These are phyloP conservation scores for Penicillium paradoxum DNA, from an alignment of 495 filamentous ascomycete species.

Conservation along the genomic window DNA sequence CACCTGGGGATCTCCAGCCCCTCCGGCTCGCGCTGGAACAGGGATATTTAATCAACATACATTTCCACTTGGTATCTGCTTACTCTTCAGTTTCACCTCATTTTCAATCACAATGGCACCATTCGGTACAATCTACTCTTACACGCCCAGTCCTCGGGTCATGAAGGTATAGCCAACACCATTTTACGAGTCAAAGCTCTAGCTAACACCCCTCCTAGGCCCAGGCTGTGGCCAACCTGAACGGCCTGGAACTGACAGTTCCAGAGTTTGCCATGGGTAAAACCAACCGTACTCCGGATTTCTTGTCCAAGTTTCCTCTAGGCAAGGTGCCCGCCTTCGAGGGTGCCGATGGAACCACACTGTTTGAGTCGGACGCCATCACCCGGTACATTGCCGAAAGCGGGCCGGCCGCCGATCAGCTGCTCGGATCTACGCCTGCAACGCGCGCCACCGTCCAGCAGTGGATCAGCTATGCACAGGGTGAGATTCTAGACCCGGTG, in stretches of 20 bases:
- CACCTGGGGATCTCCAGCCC: neutral
- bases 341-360: conserved; percentile 43
- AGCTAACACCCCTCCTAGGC: conserved; percentile 26
- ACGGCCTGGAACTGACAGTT: conserved; percentile 41
- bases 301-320: conserved; percentile 55
- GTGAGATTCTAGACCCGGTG: conserved; percentile 36
- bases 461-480: conserved; percentile 47
- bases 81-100: neutral
- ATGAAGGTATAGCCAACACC: conserved; percentile 35
- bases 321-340: conserved; percentile 59
- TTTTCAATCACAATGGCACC: conserved; percentile 42
- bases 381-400: conserved; percentile 48
- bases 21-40: too few species aligned
- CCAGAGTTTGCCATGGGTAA: conserved; percentile 40
- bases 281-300: conserved; percentile 48
- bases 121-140: conserved; percentile 49
- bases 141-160: conserved; percentile 45
- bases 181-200: neutral
- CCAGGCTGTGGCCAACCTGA: conserved; percentile 49
- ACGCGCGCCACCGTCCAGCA: conserved; percentile 46
- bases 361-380: conserved; percentile 55
- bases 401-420: conserved; percentile 47
- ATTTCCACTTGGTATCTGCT: neutral
- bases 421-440: conserved; percentile 44
- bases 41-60: too few species aligned